Conservation (phyloP, 805 yeast species). For the Wickerhamomyces silvicola region DNA sequence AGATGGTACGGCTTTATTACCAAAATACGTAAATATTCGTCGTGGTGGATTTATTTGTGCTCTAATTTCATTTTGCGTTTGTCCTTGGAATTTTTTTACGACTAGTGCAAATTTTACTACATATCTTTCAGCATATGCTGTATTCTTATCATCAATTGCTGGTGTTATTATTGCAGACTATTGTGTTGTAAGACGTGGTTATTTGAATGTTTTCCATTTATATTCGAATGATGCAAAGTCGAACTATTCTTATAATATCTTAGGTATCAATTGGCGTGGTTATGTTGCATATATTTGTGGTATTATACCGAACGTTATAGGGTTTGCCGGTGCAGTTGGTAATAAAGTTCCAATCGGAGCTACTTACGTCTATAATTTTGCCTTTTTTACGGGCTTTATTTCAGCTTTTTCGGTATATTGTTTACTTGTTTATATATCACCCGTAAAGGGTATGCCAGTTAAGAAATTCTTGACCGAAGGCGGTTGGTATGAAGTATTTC, state of each 20-base stretch:
- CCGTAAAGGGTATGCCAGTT: conserved; percentile 41
- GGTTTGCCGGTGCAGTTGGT: conserved; percentile 80
- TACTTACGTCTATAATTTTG: conserved; percentile 60
- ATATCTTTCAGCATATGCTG: conserved; percentile 74
- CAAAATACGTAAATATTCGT: conserved; percentile 62
- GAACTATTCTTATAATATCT: conserved; percentile 51
- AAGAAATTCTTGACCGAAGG: conserved; percentile 34
- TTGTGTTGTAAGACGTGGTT: conserved; percentile 67
- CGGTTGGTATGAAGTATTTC: conserved; percentile 58
- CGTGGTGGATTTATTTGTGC: conserved; percentile 82
- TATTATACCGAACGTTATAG: conserved; percentile 76
- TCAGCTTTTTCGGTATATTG: conserved; percentile 51
- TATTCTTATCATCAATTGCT: conserved; percentile 76
- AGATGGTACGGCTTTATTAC: conserved; percentile 61
- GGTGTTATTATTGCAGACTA: conserved; percentile 71
- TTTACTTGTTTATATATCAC: conserved; percentile 43
- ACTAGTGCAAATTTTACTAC: conserved; percentile 71
- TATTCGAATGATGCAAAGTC: conserved; percentile 39
- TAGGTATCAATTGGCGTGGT: conserved; percentile 82
- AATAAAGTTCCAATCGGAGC: conserved; percentile 79
- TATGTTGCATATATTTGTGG: conserved; percentile 75
- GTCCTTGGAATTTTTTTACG: conserved; percentile 78
- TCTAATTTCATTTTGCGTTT: conserved; percentile 56
- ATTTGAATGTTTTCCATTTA: conserved; percentile 54
- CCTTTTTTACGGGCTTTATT: conserved; percentile 72